Conservation (phyloP, 169 alveolate genomes). For the Eimeria tenella region DNA sequence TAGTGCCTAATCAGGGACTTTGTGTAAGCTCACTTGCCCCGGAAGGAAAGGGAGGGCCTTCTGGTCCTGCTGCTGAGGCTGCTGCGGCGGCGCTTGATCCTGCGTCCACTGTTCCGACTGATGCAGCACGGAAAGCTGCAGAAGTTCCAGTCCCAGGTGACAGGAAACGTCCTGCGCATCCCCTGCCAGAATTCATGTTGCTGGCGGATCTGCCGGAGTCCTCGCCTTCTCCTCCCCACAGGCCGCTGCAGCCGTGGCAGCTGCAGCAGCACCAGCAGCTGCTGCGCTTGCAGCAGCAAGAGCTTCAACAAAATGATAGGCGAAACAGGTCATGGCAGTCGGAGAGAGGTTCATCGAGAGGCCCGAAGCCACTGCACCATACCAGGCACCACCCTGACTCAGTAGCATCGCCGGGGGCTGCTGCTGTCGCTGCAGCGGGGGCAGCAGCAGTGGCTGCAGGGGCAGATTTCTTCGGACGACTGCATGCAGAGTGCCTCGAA, state of each 20-base stretch:
- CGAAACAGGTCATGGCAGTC: background rate
- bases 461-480: constrained; percentile 19
- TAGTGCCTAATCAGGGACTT: background rate
- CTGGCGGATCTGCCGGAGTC: constrained; percentile 33
- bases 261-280: constrained; percentile 58
- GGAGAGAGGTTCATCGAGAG: background rate
- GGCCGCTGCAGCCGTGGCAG: constrained; percentile 55
- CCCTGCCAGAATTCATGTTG: constrained; percentile 11
- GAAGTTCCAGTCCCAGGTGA: background rate
- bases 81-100: constrained; percentile 1
- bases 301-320: background rate
- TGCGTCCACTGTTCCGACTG: background rate
- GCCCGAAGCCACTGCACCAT: background rate
- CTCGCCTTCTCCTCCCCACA: background rate
- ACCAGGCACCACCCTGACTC: background rate
- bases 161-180: background rate
- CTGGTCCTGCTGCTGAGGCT: constrained; percentile 5
- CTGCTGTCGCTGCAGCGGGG: constrained; percentile 60
- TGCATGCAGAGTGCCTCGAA: constrained; percentile 23
- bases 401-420: constrained; percentile 19
- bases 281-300: constrained; percentile 30
- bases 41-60: too few relatives aligned
- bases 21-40: too few relatives aligned
- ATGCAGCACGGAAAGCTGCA: constrained; percentile 9
- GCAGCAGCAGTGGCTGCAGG: constrained; percentile 70